Conservation (phyloP, 768 basidiomycete genomes). For the Suillus discolor region DNA sequence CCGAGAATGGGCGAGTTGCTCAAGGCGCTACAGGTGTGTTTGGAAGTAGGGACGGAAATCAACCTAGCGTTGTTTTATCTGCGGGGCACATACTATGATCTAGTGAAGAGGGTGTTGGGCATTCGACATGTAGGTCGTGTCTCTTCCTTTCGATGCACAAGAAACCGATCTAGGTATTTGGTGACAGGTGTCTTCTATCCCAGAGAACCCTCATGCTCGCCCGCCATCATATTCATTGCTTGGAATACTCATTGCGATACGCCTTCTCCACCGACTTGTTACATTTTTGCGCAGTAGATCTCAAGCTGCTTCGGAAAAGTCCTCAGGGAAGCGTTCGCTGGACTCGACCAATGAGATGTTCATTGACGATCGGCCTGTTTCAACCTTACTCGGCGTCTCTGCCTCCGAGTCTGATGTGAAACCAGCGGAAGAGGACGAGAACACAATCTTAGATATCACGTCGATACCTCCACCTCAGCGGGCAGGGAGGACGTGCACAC, state of each 20-base stretch:
- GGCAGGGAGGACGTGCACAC: constrained; percentile 71
- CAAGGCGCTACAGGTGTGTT: constrained; percentile 43
- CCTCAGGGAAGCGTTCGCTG: constrained; percentile 36
- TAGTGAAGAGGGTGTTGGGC: constrained; percentile 66
- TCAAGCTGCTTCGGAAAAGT: constrained; percentile 26
- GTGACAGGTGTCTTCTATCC: constrained; percentile 69
- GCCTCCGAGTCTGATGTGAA: constrained; percentile 56
- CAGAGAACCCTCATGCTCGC: constrained; percentile 67
- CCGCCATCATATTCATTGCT: constrained; percentile 89
- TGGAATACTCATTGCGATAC: constrained; percentile 68
- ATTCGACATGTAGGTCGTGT: constrained; percentile 60
- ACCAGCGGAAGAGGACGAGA: constrained; percentile 69
- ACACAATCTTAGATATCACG: constrained; percentile 64
- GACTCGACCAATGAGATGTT: constrained; percentile 40
- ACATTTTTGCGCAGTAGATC: constrained; percentile 41
- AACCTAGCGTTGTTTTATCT: constrained; percentile 85
- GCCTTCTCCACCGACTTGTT: constrained; percentile 65
- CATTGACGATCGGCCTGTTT: constrained; percentile 65
- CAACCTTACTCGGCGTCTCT: constrained; percentile 51
- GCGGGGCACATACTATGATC: constrained; percentile 76
- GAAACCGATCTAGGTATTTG: neutral
- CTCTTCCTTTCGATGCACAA: neutral
- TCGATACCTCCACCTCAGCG: constrained; percentile 54
- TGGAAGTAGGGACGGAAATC: constrained; percentile 66
- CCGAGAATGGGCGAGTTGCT: constrained; percentile 34